These are phyloP conservation scores for Kwoniella botswanensis DNA, from an alignment of 768 basidiomycete species.

Conservation along the genomic window DNA sequence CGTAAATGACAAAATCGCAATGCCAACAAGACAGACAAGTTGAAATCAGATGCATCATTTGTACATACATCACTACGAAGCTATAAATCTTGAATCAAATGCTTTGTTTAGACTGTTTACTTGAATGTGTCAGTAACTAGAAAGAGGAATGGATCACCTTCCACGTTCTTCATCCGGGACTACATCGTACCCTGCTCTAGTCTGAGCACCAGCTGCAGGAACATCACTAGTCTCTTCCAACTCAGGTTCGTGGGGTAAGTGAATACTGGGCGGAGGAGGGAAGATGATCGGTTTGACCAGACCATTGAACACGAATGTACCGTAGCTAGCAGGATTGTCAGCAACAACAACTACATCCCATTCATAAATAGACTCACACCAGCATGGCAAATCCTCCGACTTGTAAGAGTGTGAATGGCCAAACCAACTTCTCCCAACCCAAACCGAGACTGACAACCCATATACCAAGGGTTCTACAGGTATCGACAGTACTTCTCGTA, in stretches of 20 bases:
- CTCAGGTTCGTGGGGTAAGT: constrained; percentile 67
- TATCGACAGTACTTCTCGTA: constrained; percentile 82
- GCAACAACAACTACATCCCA: neutral
- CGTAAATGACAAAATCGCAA: no score
- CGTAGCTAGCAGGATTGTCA: constrained; percentile 66
- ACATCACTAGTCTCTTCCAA: constrained; percentile 83
- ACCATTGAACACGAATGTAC: constrained; percentile 93
- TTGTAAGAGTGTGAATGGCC: constrained; percentile 81
- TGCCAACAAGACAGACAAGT: neutral
- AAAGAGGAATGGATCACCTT: neutral
- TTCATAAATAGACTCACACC: constrained; percentile 68
- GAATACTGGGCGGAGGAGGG: constrained; percentile 60
- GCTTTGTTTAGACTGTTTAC: neutral
- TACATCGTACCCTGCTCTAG: constrained; percentile 83
- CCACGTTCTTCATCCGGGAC: constrained; percentile 54
- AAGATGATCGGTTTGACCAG: constrained; percentile 74
- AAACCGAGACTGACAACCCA: constrained; percentile 84
- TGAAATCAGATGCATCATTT: neutral
- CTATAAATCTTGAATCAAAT: no score
- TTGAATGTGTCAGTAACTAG: neutral
- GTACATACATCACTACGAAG: neutral
- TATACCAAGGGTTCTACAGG: constrained; percentile 92
- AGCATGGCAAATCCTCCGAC: constrained; percentile 82
- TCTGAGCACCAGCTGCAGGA: constrained; percentile 70
- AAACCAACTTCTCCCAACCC: constrained; percentile 86